phyloP scores from a whole-genome alignment of 1,284 basidiomycete species.

The Ganoderma lingzhi region DNA sequence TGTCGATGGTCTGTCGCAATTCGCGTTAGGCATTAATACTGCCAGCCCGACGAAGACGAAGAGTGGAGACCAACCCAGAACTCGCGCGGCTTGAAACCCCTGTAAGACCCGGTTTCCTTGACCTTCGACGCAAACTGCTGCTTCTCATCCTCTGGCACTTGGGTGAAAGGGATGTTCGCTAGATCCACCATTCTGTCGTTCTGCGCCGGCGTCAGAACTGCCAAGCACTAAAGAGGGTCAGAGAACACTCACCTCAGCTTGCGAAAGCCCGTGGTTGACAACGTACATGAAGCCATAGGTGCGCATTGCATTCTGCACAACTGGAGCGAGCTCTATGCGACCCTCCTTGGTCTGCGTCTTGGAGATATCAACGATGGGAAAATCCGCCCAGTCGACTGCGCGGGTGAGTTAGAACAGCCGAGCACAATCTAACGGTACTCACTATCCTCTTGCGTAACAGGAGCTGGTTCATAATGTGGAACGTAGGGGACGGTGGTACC shows the following conservation, averaged over 20 bases:
- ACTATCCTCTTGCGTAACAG: conserved; percentile 44
- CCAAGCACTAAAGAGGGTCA: too few species aligned
- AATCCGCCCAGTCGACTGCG: conserved; percentile 72
- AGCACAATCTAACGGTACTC: not conserved
- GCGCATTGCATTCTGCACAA: conserved; percentile 64
- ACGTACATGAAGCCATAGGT: conserved; percentile 71
- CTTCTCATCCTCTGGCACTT: conserved; percentile 66
- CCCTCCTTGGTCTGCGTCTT: conserved; percentile 56
- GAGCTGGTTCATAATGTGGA: conserved; percentile 47
- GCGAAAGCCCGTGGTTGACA: conserved; percentile 62
- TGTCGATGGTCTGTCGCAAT: conserved; percentile 44
- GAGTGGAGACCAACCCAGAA: conserved; percentile 54
- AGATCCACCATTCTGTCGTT: conserved; percentile 64
- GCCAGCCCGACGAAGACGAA: too few species aligned
- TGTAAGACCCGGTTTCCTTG: conserved; percentile 59
- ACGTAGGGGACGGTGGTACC: conserved; percentile 20
- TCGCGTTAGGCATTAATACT: too few species aligned
- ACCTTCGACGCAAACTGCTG: conserved; percentile 51
- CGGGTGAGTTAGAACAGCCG: too few species aligned
- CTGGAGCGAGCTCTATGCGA: conserved; percentile 52
- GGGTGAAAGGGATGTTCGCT: conserved; percentile 66
- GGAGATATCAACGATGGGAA: conserved; percentile 72
- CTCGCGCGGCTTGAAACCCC: conserved; percentile 65
- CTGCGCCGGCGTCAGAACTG: too few species aligned
- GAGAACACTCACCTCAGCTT: conserved; percentile 48